Evolutionary conservation across 2,329 filamentous ascomycete species (phyloP), one percentile per base, ranked within the genome.

Genomic region (Ophiostoma sp.): DNA sequence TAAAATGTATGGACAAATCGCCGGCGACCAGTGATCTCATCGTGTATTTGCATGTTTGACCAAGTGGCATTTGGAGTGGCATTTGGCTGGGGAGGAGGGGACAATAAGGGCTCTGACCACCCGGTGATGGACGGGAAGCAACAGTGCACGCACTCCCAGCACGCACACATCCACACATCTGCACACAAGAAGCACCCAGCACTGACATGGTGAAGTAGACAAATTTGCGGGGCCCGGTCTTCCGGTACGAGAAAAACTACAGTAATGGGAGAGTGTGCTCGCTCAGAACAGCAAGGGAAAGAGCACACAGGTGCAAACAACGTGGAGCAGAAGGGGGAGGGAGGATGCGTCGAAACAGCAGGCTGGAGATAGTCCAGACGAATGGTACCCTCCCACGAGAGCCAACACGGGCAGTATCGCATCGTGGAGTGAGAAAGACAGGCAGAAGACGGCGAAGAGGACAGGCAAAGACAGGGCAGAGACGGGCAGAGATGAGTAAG

Each of bases 1-100:
- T 4, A 17, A 61, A 36, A 66, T 68, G 45, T 36, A 33, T 59
- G 63, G 36, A 50, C 36, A 31, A 55, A 52, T 70, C 66, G 22
- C 45, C 66, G 28, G 45, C 33, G 68, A 50, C 55, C 63, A 61
- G 73, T 70, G 69, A 70, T 39, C 59, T 71, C 72, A 71, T 50
- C 12, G 59, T 69, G 52, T 50, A 69, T 68, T 69, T 68, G 36
- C 31, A 59, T 31, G 68, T 72, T 69, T 61, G 73, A 61, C 68
- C 12, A 64, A 45, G 71, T 69, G 63, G 25, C 8, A 69, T 45
- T 12, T 5, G n/a, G n/a, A n/a, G n/a, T n/a, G n/a, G n/a, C n/a
- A n/a, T n/a, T n/a, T n/a, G 55, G 39, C 36, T 45, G 70, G 45
- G 55, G 8, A 31, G 25, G 19, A 12, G 39, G 12, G 57, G 50